Base-by-base conservation (phyloP, 2,329 filamentous ascomycete species). In the Cladophialophora exuberans region DNA sequence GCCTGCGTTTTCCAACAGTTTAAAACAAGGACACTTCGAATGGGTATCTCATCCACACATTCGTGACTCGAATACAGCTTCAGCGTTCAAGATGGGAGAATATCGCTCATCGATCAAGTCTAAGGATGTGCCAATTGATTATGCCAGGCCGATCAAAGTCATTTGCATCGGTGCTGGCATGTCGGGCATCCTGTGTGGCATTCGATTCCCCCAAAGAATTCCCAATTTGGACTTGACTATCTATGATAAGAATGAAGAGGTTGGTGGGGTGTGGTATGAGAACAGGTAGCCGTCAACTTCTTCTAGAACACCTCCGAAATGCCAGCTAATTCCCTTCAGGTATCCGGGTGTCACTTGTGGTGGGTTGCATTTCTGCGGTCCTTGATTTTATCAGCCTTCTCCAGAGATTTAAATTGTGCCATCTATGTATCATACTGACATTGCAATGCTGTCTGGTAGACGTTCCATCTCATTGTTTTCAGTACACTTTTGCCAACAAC, bases 171-270 rank as follows among this genome's bases (percentile, higher is more conserved):
- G 39, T 2, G 39, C 39, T 1, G 39, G 39, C 39, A 43, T 43
- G 39, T 43, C 17, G 11, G 39, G 39, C 10, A 43, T 43, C 11
- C 11, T 25, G 7, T 20, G 11, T 25, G 39, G 39, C 9, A 23
- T 22, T 23, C 22, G 18, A 11, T 43, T 43, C 39, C 39, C 39
- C 7, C 39, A 26, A 15, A n/a, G n/a, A n/a, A 43, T 43, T 25
- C 20, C 18, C 20, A 43, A 43, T 15, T 15, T 43, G 20, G 23
- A 23, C 17, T n/a, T 43, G 22, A 43, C 39, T 23, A 43, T 43
- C 39, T 43, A 43, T 15, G 39, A 43, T 6, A 43, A 43, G 39
- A 43, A 43, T 15, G 20, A 20, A 10, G 39, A 43, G 11, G 20
- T 43, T 9, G 39, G 39, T 6, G 39, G 39, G 2, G 23, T 25